Conservation (phyloP, 1,284 basidiomycete genomes). For the Austropuccinia psidii region DNA sequence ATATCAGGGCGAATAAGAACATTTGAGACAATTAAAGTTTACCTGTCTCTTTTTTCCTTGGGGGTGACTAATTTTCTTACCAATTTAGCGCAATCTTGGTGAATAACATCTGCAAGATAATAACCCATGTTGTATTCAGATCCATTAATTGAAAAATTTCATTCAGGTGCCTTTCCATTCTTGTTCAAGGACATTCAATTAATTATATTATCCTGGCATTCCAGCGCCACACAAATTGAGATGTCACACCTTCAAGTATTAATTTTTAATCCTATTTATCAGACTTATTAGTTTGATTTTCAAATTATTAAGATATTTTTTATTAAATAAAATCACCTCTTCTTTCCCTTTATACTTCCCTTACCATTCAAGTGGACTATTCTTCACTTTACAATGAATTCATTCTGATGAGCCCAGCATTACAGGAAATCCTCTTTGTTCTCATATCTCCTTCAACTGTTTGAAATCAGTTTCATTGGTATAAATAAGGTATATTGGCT, state of each 20-base stretch:
- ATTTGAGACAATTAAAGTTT: too few species aligned
- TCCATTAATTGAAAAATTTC: background rate
- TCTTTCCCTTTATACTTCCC: slow-evolving; percentile 1
- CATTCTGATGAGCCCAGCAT: background rate
- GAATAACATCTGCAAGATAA: background rate
- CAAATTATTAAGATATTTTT: background rate
- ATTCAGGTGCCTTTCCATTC: background rate
- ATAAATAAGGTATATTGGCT: too few species aligned
- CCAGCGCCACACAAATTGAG: background rate
- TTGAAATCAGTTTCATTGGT: too few species aligned
- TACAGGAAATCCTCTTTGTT: background rate
- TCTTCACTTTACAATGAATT: background rate
- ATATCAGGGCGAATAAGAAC: too few species aligned
- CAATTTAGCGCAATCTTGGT: background rate
- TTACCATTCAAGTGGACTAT: background rate
- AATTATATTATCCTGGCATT: background rate
- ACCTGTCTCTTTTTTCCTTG: background rate
- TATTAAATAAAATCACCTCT: background rate
- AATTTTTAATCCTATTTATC: background rate
- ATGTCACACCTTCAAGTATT: slow-evolving; percentile 2
- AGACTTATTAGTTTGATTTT: background rate
- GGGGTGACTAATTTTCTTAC: background rate
- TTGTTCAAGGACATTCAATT: background rate
- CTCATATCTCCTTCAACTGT: too few species aligned
- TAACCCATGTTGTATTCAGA: background rate